Percentiles rank a stretch among this genome's conserved stretches.
Conservation (phyloP, 2,329 filamentous ascomycete genomes). For the Alternaria panax region DNA sequence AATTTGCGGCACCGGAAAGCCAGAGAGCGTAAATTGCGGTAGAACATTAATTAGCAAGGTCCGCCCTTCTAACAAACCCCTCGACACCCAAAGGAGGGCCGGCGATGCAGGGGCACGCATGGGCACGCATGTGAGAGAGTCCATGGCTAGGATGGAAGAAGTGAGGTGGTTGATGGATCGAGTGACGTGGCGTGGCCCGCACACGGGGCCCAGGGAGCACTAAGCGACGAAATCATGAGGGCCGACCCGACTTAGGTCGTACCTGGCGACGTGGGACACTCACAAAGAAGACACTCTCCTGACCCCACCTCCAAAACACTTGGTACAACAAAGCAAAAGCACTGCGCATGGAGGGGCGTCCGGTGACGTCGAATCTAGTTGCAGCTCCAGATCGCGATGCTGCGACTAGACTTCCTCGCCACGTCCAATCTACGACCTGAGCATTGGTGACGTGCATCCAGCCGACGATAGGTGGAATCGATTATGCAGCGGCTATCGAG, state of each 20-base stretch:
- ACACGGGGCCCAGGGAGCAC: constrained; percentile 18
- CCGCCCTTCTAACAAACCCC: constrained; percentile 24
- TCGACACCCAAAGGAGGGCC: constrained; percentile 32
- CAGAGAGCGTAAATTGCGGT: constrained; percentile 31
- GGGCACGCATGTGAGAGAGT: constrained; percentile 19
- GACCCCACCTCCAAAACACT: constrained; percentile 20
- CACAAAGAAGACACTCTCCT: constrained; percentile 19
- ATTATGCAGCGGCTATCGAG: constrained; percentile 44
- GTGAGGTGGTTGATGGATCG: constrained; percentile 34
- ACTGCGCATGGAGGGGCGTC: constrained; percentile 13
- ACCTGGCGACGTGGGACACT: constrained; percentile 38
- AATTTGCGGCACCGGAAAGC: constrained; percentile 21
- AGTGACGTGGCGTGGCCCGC: constrained; percentile 36
- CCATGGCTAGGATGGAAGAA: constrained; percentile 27
- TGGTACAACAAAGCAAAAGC: constrained; percentile 24
- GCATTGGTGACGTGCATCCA: constrained; percentile 39
- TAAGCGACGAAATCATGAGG: constrained; percentile 23
- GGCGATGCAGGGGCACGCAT: constrained; percentile 38
- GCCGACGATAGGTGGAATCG: constrained; percentile 23
- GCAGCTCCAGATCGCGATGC: constrained; percentile 16
- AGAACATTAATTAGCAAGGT: constrained; percentile 26
- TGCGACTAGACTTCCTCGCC: constrained; percentile 8
- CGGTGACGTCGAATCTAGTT: constrained; percentile 11
- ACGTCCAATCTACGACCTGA: constrained; percentile 17
- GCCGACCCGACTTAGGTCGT: constrained; percentile 17